These are phyloP conservation scores for Aspergillus sp. DNA, from an alignment of 2,329 filamentous ascomycete species.

Conservation along the genomic window DNA sequence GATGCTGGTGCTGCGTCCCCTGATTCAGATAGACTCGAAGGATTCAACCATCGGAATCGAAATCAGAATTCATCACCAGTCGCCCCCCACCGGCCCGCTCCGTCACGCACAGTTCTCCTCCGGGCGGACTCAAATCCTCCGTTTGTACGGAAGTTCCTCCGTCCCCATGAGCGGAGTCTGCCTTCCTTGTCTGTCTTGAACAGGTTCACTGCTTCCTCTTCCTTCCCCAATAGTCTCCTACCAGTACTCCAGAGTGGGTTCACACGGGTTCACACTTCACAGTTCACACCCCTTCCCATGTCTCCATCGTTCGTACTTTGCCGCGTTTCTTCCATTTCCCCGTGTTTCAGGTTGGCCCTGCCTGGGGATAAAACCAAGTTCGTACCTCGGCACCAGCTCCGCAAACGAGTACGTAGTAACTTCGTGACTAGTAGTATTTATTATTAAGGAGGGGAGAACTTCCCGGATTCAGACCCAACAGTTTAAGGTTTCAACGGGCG, in stretches of 20 bases:
- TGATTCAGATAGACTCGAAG: too few species aligned
- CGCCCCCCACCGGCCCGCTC: background rate
- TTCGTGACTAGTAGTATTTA: too few species aligned
- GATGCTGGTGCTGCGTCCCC: too few species aligned
- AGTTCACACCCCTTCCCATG: too few species aligned
- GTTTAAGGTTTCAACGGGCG: background rate
- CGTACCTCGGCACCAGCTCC: background rate
- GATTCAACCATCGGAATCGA: too few species aligned
- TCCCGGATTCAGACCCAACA: background rate
- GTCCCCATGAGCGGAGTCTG: background rate
- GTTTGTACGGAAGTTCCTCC: constrained; percentile 1
- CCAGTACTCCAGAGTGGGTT: background rate
- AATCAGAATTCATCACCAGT: too few species aligned
- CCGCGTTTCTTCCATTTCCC: background rate
- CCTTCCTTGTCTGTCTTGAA: background rate
- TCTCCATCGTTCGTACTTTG: background rate
- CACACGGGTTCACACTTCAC: too few species aligned
- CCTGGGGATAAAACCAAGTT: too few species aligned
- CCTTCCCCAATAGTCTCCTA: too few species aligned
- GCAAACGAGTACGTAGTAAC: too few species aligned
- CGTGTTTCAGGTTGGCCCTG: background rate
- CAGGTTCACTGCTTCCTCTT: background rate
- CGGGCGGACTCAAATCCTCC: background rate
- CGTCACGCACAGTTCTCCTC: background rate
- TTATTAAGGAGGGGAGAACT: too few species aligned